A percentile compares a stretch with the other conserved stretches of the same genome.
phyloP scores from a whole-genome alignment of 1,284 basidiomycete species.

The Pascua sp. region DNA sequence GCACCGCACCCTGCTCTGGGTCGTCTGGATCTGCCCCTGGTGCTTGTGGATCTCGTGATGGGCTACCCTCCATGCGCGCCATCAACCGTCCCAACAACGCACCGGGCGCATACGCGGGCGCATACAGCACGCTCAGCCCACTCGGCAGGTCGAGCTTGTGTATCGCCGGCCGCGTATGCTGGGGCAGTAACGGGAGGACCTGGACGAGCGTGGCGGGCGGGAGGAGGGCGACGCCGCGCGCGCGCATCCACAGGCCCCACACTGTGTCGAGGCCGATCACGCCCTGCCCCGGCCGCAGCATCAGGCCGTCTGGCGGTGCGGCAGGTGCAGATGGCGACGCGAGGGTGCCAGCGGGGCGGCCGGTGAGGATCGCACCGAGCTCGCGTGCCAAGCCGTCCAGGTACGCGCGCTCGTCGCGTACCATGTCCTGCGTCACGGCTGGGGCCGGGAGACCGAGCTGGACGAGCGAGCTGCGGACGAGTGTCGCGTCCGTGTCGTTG shows the following conservation, averaged over 20 bases:
- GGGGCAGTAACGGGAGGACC: constrained; percentile 65
- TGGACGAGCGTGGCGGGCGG: constrained; percentile 78
- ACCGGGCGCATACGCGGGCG: constrained; percentile 65
- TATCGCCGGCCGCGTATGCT: constrained; percentile 67
- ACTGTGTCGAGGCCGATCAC: constrained; percentile 88
- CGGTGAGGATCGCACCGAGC: constrained; percentile 65
- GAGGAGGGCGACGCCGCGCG: constrained; percentile 85
- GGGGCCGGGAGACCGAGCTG: constrained; percentile 70
- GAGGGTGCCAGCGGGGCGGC: constrained; percentile 50
- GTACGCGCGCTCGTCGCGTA: constrained; percentile 76
- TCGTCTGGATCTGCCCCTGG: neutral
- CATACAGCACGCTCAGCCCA: constrained; percentile 78
- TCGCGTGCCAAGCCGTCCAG: constrained; percentile 77
- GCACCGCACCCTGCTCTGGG: constrained; percentile 25
- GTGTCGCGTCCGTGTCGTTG: constrained; percentile 70
- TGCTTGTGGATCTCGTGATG: neutral
- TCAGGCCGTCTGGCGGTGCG: constrained; percentile 32
- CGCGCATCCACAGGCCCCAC: constrained; percentile 97
- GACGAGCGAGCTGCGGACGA: constrained; percentile 82
- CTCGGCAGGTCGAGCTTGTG: constrained; percentile 64
- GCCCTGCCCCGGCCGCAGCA: constrained; percentile 51
- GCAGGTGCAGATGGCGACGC: constrained; percentile 10
- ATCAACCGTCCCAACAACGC: constrained; percentile 66
- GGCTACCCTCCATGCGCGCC: constrained; percentile 53
- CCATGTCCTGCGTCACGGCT: constrained; percentile 88